These are phyloP conservation scores for Vinca minor DNA, from an alignment of 257 asterid genomes.

Conservation along the genomic window DNA sequence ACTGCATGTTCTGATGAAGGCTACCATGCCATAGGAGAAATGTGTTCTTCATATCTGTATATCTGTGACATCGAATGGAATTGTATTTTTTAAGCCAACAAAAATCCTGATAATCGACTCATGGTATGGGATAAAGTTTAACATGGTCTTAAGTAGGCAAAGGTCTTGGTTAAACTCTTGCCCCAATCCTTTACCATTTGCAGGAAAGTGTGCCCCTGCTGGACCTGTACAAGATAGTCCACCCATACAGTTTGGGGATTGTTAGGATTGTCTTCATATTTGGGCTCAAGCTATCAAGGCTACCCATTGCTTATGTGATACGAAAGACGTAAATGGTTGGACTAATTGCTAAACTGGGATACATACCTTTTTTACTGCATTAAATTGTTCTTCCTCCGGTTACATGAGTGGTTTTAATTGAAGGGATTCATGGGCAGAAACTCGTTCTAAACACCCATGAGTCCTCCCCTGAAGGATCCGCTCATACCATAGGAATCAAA, in stretches of 20 bases:
- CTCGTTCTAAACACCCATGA: no score
- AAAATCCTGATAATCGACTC: not conserved
- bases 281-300: not conserved
- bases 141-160: not conserved
- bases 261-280: not conserved
- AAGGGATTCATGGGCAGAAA: no score
- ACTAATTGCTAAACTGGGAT: not conserved
- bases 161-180: not conserved
- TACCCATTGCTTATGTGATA: not conserved
- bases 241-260: not conserved
- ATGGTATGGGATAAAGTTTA: not conserved
- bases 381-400: not conserved
- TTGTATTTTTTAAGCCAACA: not conserved
- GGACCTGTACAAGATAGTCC: not conserved
- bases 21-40: not conserved
- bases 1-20: not conserved
- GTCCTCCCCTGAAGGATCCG: no score
- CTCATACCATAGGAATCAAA: no score
- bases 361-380: not conserved
- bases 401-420: not conserved
- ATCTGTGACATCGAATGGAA: not conserved
- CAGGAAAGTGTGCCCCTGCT: not conserved
- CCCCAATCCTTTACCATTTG: not conserved
- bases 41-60: not conserved
- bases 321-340: not conserved